Base-by-base conservation (phyloP, 2,329 filamentous ascomycete genomes). In the Magnaporthiopsis rhizophila region DNA sequence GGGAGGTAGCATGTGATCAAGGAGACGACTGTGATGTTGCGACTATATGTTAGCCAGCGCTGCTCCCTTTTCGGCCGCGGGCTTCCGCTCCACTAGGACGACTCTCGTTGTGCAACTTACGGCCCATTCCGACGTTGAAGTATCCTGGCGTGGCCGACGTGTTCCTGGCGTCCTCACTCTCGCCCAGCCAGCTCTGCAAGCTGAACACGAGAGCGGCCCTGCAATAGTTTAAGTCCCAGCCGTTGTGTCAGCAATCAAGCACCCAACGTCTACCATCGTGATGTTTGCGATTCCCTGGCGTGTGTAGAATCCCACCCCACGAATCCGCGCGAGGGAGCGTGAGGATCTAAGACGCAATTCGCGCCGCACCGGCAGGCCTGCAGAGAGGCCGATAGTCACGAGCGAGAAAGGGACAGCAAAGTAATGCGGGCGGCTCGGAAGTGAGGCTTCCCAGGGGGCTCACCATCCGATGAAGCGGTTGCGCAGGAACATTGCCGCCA, bases 401-500 rank as follows among this genome's bases (percentile, higher is more conserved):
- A 45, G 13, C 38, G 15, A 6, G 38, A 18, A 18, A 18, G 38
- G 15, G 15, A 45, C 15, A 18, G 15, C 38, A 18, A 18, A 6
- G 13, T 13, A 18, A 18, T 18, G 38, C 38, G 38, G 26, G 28
- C 15, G 26, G 24, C 28, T 21, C 36, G 60, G 36, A 28, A 21
- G 60, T 12, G n/a, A 30, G 3, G 60, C 18, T 28, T 28, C 26
- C 9, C 9, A 6, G 28, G 21, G 11, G 21, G 11, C 59, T 45
- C 34, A 86, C 84, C 86, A 89, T 73, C 86, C 86, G 65, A 89
- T 78, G 72, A 85, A 95, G 83, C 91, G 90, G 79, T 96, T 97
- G 69, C 92, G 85, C 71, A 90, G 95, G 75, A 97, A 95, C 83
- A 97, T 96, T 68, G 93, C 93, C 65, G 91, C 92, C 94, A 97